Evolutionary conservation across 148 eudicot genomes (phyloP).

Genomic region (Pouteria glomerata): DNA sequence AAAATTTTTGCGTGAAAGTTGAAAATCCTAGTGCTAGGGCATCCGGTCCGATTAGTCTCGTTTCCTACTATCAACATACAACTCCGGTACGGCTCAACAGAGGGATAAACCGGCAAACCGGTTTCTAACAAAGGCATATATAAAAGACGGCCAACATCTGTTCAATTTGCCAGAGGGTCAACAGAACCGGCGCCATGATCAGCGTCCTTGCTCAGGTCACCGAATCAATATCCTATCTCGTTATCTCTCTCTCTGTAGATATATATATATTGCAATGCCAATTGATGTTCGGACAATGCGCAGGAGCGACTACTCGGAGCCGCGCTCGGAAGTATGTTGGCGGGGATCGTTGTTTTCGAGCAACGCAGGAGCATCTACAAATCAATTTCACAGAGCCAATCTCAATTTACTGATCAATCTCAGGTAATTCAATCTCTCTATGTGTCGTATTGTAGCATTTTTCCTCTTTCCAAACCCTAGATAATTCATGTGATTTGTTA

Average conservation of each 20-base stretch:
- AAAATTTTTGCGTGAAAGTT: too few species aligned
- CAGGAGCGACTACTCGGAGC: constrained; percentile 79
- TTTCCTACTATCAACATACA: too few species aligned
- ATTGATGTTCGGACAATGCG: constrained; percentile 1
- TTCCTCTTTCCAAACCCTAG: constrained; percentile 14
- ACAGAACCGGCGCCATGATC: constrained; percentile 32
- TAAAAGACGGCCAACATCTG: background rate
- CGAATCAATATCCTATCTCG: background rate
- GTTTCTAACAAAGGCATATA: too few species aligned
- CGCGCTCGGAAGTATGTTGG: constrained; percentile 45
- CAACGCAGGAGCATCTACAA: constrained; percentile 47
- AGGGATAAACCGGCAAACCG: too few species aligned
- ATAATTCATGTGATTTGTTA: background rate
- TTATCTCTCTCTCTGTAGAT: background rate
- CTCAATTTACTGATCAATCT: constrained; percentile 28
- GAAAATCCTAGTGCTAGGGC: too few species aligned
- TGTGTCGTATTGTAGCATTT: background rate
- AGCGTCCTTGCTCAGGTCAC: constrained; percentile 70
- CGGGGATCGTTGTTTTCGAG: constrained; percentile 43
- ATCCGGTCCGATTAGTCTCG: too few species aligned
- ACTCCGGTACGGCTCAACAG: too few species aligned
- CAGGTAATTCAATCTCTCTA: constrained; percentile 23
- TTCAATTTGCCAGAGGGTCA: background rate
- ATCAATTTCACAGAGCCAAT: constrained; percentile 38
- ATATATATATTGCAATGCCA: background rate